Conservation (phyloP, 1,284 basidiomycete genomes). For the Moesziomyces sp. region DNA sequence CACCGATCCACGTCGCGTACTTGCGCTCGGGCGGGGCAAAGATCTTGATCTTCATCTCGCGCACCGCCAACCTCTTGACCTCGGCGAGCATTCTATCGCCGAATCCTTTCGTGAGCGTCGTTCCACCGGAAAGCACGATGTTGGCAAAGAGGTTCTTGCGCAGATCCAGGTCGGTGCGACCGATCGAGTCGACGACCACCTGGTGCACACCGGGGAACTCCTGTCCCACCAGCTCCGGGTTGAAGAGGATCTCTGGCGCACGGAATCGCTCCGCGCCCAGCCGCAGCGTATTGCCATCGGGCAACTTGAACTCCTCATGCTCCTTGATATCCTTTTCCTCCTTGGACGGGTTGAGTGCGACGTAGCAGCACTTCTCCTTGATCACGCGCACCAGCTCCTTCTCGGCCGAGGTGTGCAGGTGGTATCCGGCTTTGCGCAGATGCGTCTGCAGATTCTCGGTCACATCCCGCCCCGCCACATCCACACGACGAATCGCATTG, state of each 20-base stretch:
- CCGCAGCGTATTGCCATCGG: slow-evolving; percentile 94
- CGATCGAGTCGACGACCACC: slow-evolving; percentile 71
- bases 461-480: slow-evolving; percentile 93
- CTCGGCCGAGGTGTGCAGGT: slow-evolving; percentile 95
- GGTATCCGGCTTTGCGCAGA: slow-evolving; percentile 91
- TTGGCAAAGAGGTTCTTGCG: slow-evolving; percentile 95
- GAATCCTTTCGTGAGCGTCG: slow-evolving; percentile 77
- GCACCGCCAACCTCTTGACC: slow-evolving; percentile 93
- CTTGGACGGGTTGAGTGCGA: slow-evolving; percentile 88
- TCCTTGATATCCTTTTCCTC: slow-evolving; percentile 85
- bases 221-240: slow-evolving; percentile 93
- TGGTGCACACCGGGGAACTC: slow-evolving; percentile 98
- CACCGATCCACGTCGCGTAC: slow-evolving; percentile 99
- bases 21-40: slow-evolving; percentile 99
- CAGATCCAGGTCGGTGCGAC: slow-evolving; percentile 79
- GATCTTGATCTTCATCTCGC: slow-evolving; percentile 99
- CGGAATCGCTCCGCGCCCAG: slow-evolving; percentile 94
- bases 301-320: slow-evolving; percentile 88
- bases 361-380: slow-evolving; percentile 97
- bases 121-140: slow-evolving; percentile 95
- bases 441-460: slow-evolving; percentile 95
- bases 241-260: slow-evolving; percentile 97
- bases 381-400: slow-evolving; percentile 96
- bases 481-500: slow-evolving; percentile 92
- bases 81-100: slow-evolving; percentile 95